Percentiles rank a stretch among this genome's conserved stretches.
Evolutionary conservation across 208 protist genomes (phyloP).

Genomic region (Leptomonas seymouri): DNA sequence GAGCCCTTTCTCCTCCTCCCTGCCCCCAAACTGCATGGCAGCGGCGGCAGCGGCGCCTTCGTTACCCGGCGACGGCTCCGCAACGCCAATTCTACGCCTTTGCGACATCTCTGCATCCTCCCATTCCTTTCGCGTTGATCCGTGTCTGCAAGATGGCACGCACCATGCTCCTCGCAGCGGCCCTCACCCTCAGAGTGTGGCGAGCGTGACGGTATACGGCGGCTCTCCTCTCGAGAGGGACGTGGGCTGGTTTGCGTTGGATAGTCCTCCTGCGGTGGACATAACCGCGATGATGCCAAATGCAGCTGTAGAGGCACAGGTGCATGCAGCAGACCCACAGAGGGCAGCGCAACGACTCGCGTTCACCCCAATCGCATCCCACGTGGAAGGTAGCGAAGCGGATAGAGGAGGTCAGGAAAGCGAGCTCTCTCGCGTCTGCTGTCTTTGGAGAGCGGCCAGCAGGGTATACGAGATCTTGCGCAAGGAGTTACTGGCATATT

Average conservation of each 20-base stretch:
- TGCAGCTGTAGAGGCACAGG: not conserved
- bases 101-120: not conserved
- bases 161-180: not conserved
- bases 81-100: not conserved
- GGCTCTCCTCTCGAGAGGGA: not conserved
- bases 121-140: not conserved
- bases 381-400: too few relatives aligned
- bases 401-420: too few relatives aligned
- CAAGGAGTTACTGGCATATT: not conserved
- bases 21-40: not conserved
- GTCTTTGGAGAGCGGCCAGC: not conserved
- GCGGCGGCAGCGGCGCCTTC: not conserved
- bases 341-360: not conserved
- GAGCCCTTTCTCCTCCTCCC: not conserved
- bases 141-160: not conserved
- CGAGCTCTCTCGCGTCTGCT: not conserved
- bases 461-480: not conserved
- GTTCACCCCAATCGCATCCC: not conserved
- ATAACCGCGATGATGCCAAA: slow-evolving; percentile 1
- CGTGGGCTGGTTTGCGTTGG: not conserved
- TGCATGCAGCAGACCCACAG: not conserved
- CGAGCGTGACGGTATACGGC: not conserved
- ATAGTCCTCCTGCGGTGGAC: slow-evolving; percentile 4
- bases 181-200: not conserved
- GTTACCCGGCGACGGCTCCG: not conserved